Base-by-base conservation (phyloP, 352 stramenopile genomes). In the Thraustochytrium striatum region DNA sequence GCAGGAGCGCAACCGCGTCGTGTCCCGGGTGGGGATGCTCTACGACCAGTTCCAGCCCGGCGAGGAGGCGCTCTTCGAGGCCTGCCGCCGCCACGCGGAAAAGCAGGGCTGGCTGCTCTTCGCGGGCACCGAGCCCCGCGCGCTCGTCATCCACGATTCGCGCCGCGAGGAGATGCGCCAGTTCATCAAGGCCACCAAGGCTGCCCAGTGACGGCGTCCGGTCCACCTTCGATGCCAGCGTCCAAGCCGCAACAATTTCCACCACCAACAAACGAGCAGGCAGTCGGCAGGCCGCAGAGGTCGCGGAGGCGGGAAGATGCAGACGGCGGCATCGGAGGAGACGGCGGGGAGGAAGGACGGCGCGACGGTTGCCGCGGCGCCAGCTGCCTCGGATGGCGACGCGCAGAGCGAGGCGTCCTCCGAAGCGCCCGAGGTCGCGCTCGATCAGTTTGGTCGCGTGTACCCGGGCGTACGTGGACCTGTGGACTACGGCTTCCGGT, bases 1-100 rank as follows among this genome's bases (percentile, higher is more conserved):
- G 72, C 88, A 88, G 28, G 91, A 96, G 83, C 89, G 91, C 78
- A 93, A 94, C 82, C 90, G 90, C 69, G 87, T 96, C 38, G 11
- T 32, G 19, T 25, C 39, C 11, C 11, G 39, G 3, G 35, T 30
- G 19, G 72, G 59, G 9, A 44, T 81, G 58, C 32, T 59, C 32
- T 81, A 81, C 41, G 16, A 80, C 3, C 30, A 81, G 32, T 81
- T 81, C 69, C 30, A 72, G 33, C 41, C 55, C 50, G 70, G 57
- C 13, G 70, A 80, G 35, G 44, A 2, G 21, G 16, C 44, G 1
- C 32, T 75, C 8, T 30, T 55, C 52, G 9, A 32, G 3, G 65
- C 65, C 8, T 30, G 30, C 21, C 33, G 65, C 11, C 33, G 16
- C 5, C 30, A 62, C 50, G 65, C 65, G 11, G 5, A 33, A 8